Conservation (phyloP, 495 filamentous ascomycete genomes). For the Neurospora sublineolata region DNA sequence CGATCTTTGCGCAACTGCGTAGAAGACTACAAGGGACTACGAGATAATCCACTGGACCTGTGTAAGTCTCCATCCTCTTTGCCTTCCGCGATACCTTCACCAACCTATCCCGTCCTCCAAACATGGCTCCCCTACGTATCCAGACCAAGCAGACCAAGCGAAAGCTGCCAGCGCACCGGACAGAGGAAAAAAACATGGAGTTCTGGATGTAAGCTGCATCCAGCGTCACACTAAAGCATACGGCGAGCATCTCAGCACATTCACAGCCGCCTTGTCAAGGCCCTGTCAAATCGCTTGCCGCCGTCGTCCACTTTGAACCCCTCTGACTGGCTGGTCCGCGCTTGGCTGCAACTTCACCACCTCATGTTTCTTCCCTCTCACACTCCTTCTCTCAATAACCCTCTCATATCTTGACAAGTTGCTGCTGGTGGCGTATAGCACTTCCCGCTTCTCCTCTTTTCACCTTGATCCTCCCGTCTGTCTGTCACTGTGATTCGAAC, state of each 20-base stretch:
- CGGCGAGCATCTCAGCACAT: conserved; percentile 22
- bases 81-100: neutral
- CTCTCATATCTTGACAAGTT: neutral
- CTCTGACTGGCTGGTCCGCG: conserved; percentile 11
- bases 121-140: neutral
- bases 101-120: neutral
- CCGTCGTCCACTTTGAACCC: conserved; percentile 17
- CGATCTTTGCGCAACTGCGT: neutral
- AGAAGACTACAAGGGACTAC: neutral
- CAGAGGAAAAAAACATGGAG: neutral
- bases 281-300: conserved; percentile 27
- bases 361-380: neutral
- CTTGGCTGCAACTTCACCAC: neutral
- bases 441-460: neutral
- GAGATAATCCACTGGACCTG: neutral
- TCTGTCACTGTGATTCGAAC: neutral
- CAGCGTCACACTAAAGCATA: conserved; percentile 22
- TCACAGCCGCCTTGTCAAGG: conserved; percentile 19
- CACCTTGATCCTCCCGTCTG: neutral
- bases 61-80: neutral
- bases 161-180: neutral
- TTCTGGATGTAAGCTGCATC: conserved; percentile 14
- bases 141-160: neutral
- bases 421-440: neutral
- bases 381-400: neutral